Evolutionary conservation across 2,329 filamentous ascomycete species (phyloP).

Genomic region (Periconia macrospinosa): DNA sequence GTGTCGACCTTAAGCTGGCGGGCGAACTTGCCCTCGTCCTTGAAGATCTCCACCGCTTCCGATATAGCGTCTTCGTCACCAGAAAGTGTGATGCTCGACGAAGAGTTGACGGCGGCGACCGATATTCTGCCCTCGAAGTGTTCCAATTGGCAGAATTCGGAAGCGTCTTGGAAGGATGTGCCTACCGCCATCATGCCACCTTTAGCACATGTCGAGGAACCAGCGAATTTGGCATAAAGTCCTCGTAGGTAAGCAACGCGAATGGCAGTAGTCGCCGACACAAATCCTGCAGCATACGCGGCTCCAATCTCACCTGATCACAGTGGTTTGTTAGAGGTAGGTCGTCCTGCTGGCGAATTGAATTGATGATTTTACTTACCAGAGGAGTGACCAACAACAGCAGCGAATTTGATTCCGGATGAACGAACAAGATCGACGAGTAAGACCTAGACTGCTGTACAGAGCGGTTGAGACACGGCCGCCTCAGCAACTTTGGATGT

Average conservation of each 20-base stretch:
- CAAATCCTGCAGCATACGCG: conserved; percentile 17
- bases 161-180: conserved; percentile 4
- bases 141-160: conserved; percentile 27
- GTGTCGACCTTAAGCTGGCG: conserved; percentile 46
- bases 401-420: conserved; percentile 5
- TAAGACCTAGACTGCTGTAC: conserved; percentile 1
- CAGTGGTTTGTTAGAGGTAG: no score
- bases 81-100: conserved; percentile 22
- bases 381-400: conserved; percentile 4
- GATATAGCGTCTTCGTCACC: conserved; percentile 18
- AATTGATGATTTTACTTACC: no score
- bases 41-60: conserved; percentile 25
- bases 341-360: no score
- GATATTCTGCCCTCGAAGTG: conserved; percentile 16
- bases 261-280: conserved; percentile 9
- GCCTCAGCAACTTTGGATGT: background rate
- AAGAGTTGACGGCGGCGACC: conserved; percentile 27
- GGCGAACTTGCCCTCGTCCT: conserved; percentile 43
- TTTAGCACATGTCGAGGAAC: background rate
- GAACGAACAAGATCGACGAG: conserved; percentile 2
- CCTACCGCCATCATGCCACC: conserved; percentile 35
- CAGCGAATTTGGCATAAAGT: background rate
- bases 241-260: conserved; percentile 25
- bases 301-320: conserved; percentile 4
- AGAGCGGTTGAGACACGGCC: conserved; percentile 11